These are phyloP conservation scores for Solanum neorickii DNA, from an alignment of 257 asterid genomes.

Conservation along the genomic window DNA sequence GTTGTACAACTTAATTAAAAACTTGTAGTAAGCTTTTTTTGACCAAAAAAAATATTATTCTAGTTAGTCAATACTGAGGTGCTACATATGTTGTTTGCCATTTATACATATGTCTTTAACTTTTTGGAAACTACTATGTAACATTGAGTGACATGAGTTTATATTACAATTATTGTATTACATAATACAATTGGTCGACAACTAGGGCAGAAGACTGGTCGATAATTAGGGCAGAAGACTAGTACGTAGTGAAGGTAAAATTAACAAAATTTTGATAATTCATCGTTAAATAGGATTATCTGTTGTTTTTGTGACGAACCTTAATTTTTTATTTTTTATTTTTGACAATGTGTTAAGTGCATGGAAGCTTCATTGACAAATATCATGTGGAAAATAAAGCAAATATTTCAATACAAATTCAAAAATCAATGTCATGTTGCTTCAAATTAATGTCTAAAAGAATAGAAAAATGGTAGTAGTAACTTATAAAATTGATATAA, in stretches of 20 bases:
- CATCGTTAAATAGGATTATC: not conserved
- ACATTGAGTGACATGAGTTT: not conserved
- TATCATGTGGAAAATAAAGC: not conserved
- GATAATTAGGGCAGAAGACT: not conserved
- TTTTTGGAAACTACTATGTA: not conserved
- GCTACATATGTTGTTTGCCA: not conserved
- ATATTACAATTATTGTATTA: not conserved
- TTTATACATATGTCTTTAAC: not conserved
- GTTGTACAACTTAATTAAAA: not conserved
- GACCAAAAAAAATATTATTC: not conserved
- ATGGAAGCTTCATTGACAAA: not conserved
- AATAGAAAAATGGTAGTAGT: not conserved
- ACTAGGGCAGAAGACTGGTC: not conserved
- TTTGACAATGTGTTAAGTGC: not conserved
- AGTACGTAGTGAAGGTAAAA: rapidly evolving
- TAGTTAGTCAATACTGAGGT: not conserved
- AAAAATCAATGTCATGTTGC: not conserved
- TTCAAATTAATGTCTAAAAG: not conserved
- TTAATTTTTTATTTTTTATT: no score
- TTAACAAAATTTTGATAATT: not conserved
- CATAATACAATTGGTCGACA: not conserved
- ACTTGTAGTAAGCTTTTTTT: not conserved
- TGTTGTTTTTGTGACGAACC: no score
- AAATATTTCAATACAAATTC: not conserved
- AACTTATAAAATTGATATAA: not conserved